These are phyloP conservation scores for Sarocladium brachiariae DNA, from an alignment of 2,329 filamentous ascomycete genomes.

Conservation along the genomic window DNA sequence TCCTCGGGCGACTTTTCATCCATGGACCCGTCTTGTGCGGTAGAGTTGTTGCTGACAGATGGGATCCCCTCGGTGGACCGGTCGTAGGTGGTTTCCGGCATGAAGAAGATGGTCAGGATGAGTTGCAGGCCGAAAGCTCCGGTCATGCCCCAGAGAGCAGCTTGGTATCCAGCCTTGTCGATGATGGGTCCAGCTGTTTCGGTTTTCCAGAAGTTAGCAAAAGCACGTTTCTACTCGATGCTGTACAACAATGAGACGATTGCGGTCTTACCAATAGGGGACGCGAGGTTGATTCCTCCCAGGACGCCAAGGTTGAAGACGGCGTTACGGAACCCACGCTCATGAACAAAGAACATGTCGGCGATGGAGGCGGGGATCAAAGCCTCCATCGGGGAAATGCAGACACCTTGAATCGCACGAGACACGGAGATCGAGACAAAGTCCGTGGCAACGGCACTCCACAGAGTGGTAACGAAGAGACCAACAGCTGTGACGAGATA, in stretches of 20 bases:
- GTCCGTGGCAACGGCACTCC: not conserved
- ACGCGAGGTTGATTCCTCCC: not conserved
- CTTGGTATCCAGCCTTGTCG: not conserved
- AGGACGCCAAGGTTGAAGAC: slow-evolving; percentile 4
- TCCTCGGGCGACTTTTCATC: not conserved
- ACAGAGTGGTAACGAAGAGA: not conserved
- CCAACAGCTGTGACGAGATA: slow-evolving; percentile 2
- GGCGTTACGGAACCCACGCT: slow-evolving; percentile 2
- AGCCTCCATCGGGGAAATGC: slow-evolving; percentile 2
- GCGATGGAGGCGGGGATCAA: slow-evolving; percentile 3
- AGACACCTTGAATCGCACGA: not conserved
- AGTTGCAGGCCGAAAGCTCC: not conserved
- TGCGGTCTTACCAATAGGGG: slow-evolving; percentile 4
- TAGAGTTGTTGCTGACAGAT: not conserved
- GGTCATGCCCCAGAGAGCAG: slow-evolving; percentile 6
- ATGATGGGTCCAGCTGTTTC: not conserved
- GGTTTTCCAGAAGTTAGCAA: no score
- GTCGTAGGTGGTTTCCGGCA: slow-evolving; percentile 1
- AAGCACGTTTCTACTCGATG: no score
- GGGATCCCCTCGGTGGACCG: not conserved
- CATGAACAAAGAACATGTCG: slow-evolving; percentile 1
- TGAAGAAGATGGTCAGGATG: slow-evolving; percentile 1
- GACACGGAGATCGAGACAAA: not conserved
- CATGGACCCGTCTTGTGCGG: not conserved
- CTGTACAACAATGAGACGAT: no score